Base-by-base conservation (phyloP, 805 yeast species). In the Nakazawaea anatomiae region DNA sequence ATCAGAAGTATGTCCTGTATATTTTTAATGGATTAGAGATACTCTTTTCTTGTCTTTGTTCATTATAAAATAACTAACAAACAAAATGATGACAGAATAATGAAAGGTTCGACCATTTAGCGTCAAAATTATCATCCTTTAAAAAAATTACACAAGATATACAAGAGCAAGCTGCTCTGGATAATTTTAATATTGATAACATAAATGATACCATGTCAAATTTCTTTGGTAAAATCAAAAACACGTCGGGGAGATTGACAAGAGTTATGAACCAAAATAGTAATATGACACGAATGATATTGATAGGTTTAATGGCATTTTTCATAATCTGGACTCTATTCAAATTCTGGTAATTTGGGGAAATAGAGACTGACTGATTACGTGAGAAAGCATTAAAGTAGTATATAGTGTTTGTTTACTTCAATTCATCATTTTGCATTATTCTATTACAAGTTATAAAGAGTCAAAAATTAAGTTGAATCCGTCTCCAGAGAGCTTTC, bases 141-240 rank as follows among this genome's bases (percentile, higher is more conserved):
- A 76, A 87, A 53, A 72, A 73, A 51, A 80, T 87, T 29, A 85
- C 89, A 48, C 77, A 78, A 55, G 92, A 86, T 53, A 83, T 86
- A 38, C 80, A 84, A 57, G 67, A 70, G 50, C 85, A 82, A 56
- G 86, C 92, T 1, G 71, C 75, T 18, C 82, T 81, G 48, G 83
- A 79, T 54, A 62, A 64, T 29, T 69, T 74, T 0, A 56, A 71
- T 39, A 60, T 79, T 25, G 66, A 66, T 48, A 66, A 67, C 14
- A 58, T 80, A 25, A 73, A 78, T 39, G 76, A 77, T 51, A 73
- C 82, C n/a, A 73, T 85, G 64, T 68, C 75, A 52, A 60, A 71
- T 10, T 62, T 85, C 56, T 63, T 73, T 41, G 72, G 69, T 30
- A 73, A 75, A 47, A 67, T 85, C n/a, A 75, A 73, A 53, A 69